Base-by-base conservation (phyloP, 2,329 filamentous ascomycete genomes). In the Calonectria pseudoreteaudii region DNA sequence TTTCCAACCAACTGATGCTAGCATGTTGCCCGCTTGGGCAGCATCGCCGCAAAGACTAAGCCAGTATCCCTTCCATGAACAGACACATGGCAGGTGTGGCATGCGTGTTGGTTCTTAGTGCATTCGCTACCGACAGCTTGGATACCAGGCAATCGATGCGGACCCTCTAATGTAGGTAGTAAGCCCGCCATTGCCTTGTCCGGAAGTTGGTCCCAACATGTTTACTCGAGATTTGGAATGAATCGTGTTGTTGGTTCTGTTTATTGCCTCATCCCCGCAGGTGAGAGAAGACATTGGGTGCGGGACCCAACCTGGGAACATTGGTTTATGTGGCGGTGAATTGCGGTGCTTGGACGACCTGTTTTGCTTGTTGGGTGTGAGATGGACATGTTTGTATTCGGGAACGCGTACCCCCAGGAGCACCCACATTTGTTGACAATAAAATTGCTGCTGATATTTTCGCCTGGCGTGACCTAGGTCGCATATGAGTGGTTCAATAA, bases 41-140 rank as follows among this genome's bases (percentile, higher is more conserved):
- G 26, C 30, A 47, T 65, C 41, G 41, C 60, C 60, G 30, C 10
- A 47, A 49, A 41, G 26, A 14, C 11, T 8, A 49, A 47, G 20
- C 36, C 38, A 65, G 26, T 4, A 47, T 34, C 18, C 60, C 53
- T 49, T 34, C 53, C 53, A 62, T n/a, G 7, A 23, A 68, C 41
- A 34, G 60, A 72, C 41, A 69, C 38, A 72, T 68, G 58, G 38
- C 38, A 47, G 67, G 38, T 53, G 20, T 68, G 49, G 30, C 30
- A 53, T 72, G 58, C 41, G 26, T 69, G 70, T 72, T 72, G 70
- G 70, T 68, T 41, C 38, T 53, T 60, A 72, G 70, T 65, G 47
- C 28, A 14, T 56, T 68, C 47, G 58, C 52, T 72, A 72, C 66
- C 66, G 70, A 65, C 36, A 65, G 70, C 28, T 23, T 23, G 70